Conservation (phyloP, 129 eudicot species). For the Apium graveolens region DNA sequence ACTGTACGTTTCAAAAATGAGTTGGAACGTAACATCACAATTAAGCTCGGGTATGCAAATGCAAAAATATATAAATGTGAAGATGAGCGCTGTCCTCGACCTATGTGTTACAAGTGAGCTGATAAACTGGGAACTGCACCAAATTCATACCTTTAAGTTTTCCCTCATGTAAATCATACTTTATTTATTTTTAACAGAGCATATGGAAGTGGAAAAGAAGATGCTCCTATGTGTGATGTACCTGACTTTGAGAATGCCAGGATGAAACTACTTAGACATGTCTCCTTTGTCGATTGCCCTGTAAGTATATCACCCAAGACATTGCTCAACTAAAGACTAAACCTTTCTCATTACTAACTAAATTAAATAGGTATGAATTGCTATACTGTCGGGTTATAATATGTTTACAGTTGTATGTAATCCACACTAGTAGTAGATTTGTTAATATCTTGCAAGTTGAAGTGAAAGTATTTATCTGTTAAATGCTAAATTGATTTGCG, state of each 20-base stretch:
- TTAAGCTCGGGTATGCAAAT: slow-evolving; percentile 96
- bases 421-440: neutral
- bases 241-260: slow-evolving; percentile 92
- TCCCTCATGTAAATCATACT: neutral
- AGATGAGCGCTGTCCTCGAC: slow-evolving; percentile 91
- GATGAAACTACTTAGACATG: slow-evolving; percentile 88
- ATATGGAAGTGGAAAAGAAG: slow-evolving; percentile 98
- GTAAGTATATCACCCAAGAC: slow-evolving; percentile 24
- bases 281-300: slow-evolving; percentile 96
- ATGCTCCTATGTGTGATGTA: slow-evolving; percentile 81
- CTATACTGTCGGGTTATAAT: neutral
- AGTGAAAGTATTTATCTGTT: neutral
- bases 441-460: neutral
- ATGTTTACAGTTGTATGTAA: neutral
- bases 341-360: neutral
- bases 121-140: neutral
- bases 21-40: slow-evolving; percentile 92
- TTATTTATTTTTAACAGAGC: slow-evolving; percentile 45
- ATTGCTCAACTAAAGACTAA: neutral
- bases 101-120: slow-evolving; percentile 87
- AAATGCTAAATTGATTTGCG: neutral
- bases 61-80: slow-evolving; percentile 96
- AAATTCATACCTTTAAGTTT: neutral
- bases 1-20: slow-evolving; percentile 98
- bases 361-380: neutral